Percentiles rank a stretch among this genome's conserved stretches.
Conservation (phyloP, 768 basidiomycete species). For the Dioszegia hungarica region DNA sequence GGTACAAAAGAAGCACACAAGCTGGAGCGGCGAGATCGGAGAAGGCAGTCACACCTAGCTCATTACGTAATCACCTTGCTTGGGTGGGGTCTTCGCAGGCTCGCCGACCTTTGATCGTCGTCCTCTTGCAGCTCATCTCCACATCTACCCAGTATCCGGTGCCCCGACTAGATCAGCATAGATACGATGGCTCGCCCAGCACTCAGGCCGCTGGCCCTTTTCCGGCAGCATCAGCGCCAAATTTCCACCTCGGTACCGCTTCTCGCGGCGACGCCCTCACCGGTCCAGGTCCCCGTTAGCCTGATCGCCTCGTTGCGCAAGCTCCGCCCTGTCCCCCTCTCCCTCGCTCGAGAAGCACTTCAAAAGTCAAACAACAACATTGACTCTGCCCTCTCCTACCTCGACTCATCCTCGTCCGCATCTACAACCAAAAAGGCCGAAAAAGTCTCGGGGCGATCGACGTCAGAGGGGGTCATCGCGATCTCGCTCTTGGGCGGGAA, state of each 20-base stretch:
- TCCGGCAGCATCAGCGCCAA: background rate
- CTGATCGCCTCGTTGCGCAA: constrained; percentile 83
- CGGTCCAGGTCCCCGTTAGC: constrained; percentile 32
- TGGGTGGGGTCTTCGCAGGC: background rate
- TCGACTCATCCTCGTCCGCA: constrained; percentile 62
- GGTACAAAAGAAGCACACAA: no score
- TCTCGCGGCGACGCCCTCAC: background rate
- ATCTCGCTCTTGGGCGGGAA: constrained; percentile 67
- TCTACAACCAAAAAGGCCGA: constrained; percentile 70
- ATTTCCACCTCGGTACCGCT: background rate
- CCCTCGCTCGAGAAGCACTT: constrained; percentile 85
- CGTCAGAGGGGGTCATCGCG: constrained; percentile 74
- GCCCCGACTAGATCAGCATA: background rate
- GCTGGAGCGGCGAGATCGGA: no score
- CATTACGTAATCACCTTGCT: background rate
- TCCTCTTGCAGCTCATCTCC: no score
- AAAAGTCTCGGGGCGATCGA: constrained; percentile 70
- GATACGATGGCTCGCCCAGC: background rate
- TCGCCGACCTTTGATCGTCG: background rate
- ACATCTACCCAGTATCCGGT: no score
- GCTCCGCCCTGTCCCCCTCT: constrained; percentile 65
- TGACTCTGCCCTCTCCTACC: constrained; percentile 69
- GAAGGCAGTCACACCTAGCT: background rate
- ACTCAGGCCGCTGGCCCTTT: background rate
- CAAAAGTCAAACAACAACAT: constrained; percentile 67